Conservation (phyloP, 129 eudicot species). For the Mikania micrantha region DNA sequence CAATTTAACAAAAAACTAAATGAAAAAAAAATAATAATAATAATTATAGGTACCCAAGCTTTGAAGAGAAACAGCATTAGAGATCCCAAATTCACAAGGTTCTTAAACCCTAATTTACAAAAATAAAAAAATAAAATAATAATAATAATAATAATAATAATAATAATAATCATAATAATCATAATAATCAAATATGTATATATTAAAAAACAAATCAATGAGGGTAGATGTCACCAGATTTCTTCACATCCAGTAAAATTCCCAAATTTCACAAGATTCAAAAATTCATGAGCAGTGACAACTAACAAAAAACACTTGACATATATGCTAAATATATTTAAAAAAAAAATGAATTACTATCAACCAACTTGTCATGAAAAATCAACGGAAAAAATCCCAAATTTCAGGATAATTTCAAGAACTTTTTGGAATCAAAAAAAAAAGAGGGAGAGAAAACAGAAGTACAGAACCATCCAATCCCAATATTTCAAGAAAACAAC, state of each 20-base stretch:
- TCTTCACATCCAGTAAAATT: background rate
- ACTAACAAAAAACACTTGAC: background rate
- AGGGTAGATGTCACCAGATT: background rate
- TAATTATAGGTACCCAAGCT: background rate
- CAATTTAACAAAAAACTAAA: background rate
- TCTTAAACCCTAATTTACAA: background rate
- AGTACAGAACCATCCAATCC: background rate
- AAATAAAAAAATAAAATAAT: too few species aligned
- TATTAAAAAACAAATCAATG: too few species aligned
- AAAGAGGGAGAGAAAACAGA: too few species aligned
- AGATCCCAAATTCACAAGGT: background rate
- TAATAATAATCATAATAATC: too few species aligned
- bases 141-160: too few species aligned
- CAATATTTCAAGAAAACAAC: background rate
- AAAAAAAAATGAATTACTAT: too few species aligned
- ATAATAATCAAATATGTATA: too few species aligned
- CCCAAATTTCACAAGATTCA: conserved; percentile 1
- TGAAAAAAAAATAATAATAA: too few species aligned
- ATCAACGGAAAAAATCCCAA: background rate
- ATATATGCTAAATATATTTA: background rate
- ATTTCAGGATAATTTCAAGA: background rate
- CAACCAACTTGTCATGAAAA: background rate
- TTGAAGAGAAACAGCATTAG: background rate
- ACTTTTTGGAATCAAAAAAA: background rate
- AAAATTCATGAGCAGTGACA: too few species aligned